Percentiles rank a stretch among this genome's conserved stretches.
Conservation (phyloP, 2,329 filamentous ascomycete species). For the Whalleya microplaca region DNA sequence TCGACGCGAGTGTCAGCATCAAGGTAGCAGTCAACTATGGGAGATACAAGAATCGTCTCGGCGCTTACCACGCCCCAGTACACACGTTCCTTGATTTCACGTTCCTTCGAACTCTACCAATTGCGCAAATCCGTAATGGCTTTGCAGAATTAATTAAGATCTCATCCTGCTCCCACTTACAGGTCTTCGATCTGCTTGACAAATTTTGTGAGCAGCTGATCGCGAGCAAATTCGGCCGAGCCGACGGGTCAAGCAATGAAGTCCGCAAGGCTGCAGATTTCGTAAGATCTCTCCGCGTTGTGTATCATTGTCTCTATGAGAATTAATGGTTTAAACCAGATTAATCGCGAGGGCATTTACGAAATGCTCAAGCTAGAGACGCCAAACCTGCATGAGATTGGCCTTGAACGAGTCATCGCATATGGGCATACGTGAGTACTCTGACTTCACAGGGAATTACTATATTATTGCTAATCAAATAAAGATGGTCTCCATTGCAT, state of each 20-base stretch:
- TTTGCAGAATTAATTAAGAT: conserved; percentile 80
- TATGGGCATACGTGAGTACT: conserved; percentile 69
- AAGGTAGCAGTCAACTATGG: conserved; percentile 81
- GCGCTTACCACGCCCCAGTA: conserved; percentile 72
- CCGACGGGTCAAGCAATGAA: conserved; percentile 57
- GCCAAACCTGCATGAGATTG: conserved; percentile 74
- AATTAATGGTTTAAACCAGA: conserved; percentile 42
- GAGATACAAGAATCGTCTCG: conserved; percentile 75
- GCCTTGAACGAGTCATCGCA: conserved; percentile 72
- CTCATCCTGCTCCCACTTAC: conserved; percentile 68
- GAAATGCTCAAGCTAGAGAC: conserved; percentile 77
- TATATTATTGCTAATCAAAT: conserved; percentile 6
- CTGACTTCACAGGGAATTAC: no score
- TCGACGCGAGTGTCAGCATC: conserved; percentile 76
- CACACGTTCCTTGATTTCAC: conserved; percentile 76
- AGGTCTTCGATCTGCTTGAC: conserved; percentile 70
- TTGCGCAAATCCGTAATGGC: conserved; percentile 71
- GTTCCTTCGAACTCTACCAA: conserved; percentile 70
- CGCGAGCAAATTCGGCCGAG: conserved; percentile 64
- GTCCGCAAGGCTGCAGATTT: conserved; percentile 63
- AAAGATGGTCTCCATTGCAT: conserved; percentile 71
- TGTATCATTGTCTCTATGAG: not conserved
- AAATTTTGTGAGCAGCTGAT: conserved; percentile 72
- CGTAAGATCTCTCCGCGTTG: conserved; percentile 17
- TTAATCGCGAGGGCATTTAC: conserved; percentile 70